Base-by-base conservation (phyloP, 352 stramenopile species). In the Phytophthora constricta region DNA sequence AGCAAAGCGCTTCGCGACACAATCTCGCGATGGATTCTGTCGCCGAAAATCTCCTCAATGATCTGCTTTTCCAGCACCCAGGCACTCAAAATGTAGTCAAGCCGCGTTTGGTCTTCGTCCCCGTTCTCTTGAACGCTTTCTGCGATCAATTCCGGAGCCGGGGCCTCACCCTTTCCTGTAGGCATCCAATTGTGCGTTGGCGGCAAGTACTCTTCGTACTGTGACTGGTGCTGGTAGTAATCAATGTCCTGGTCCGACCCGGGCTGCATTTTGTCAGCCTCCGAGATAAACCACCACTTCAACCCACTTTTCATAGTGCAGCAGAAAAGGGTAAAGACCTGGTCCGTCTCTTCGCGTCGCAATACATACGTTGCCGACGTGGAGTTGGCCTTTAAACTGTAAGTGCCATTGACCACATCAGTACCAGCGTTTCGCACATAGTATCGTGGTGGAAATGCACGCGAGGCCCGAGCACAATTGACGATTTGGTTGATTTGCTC, bases 261-360 rank as follows among this genome's bases (percentile, higher is more conserved):
- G 31, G 97, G 97, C 62, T 98, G 92, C 70, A 98, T 92, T 62
- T 97, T 91, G 70, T 99, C 97, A 1, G 97, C 97, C 68, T 99
- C 96, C 23, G 94, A 98, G 45, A 99, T 96, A 72, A 99, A 99
- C 97, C 97, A 99, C 97, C 97, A 99, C 79, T 99, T 99, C 37
- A 98, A 89, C 5, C 98, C 96, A 55, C 93, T 98, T 64, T 98
- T 97, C 97, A 99, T 99, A 16, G 92, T 98, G 73, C 97, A 99
- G 48, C 95, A 97, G 79, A 99, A 99, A 1, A 99, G 79, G 10
- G 97, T 99, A 34, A 98, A 94, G 28, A 84, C 74, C 68, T 87
- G 87, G 3, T 77, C 79, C 10, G 87, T 92, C 50, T 91, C 85
- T 58, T 87, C 80, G 26, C 83, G 80, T 20, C 79, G 74, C 33